Evolutionary conservation across 2,329 filamentous ascomycete genomes (phyloP), one percentile per base, ranked within the genome.

Genomic region (Bipolaris victoriae): DNA sequence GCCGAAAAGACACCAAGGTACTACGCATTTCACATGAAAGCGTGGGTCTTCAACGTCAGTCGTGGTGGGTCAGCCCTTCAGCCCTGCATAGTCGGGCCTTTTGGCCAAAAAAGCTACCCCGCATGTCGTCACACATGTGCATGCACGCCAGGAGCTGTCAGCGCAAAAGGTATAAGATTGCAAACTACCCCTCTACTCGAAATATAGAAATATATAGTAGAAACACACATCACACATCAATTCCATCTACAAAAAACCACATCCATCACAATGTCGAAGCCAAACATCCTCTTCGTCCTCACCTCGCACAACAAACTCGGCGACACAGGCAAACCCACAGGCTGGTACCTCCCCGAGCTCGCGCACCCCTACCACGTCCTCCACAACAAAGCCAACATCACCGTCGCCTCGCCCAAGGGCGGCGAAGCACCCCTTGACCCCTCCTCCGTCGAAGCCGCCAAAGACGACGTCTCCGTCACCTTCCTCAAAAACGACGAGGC

Each of bases 281-380:
- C 82, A 37, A 89, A 88, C 74, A 78, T 91, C 62, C 88, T 92
- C 78, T 78, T 91, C 74, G 85, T 92, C 56, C 84, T 91, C 60
- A 90, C 87, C 63, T 91, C 88, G 59, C 81, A 84, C 73, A 74
- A 76, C 62, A 75, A 78, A 59, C 75, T 83, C 49, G 78, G 77
- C 49, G 67, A 72, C 65, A 75, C 71, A 43, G 73, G 75, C 61
- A 75, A 78, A 52, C 82, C 83, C 9, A 90, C 88, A 0, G 89
- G 89, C 62, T 91, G 89, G 89, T 91, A 86, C 71, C 78, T 91
- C 15, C 75, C 76, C 2, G 76, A 74, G 46, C 67, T 72, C 36
- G 72, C 73, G 0, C 73, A 77, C 58, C 75, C 76, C 13, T 78
- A 76, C 68, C 70, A 78, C 66, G 71, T 75, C 52, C 69, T 78